A percentile compares a stretch with the other conserved stretches of the same genome.
Evolutionary conservation across 352 stramenopile species (phyloP).

Genomic region (Elongisporangium undulatum): DNA sequence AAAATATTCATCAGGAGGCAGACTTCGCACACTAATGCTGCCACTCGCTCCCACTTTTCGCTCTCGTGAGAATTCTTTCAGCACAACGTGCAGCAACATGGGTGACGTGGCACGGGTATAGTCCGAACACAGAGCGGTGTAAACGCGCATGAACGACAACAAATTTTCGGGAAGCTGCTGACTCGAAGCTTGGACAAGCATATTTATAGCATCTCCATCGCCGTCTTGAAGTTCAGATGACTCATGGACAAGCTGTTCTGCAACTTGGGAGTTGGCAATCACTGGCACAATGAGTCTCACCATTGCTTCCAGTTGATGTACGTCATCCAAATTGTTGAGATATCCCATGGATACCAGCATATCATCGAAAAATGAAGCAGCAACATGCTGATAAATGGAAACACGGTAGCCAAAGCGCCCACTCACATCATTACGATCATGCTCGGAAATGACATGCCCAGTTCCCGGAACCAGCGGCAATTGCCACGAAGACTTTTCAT

Average conservation of each 20-base stretch:
- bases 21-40: background rate
- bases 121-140: conserved; percentile 45
- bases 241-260: conserved; percentile 21
- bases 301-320: conserved; percentile 55
- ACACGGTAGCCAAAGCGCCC: conserved; percentile 7
- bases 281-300: conserved; percentile 54
- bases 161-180: conserved; percentile 32
- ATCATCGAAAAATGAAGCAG: conserved; percentile 53
- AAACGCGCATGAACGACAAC: conserved; percentile 38
- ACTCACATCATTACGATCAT: conserved; percentile 1
- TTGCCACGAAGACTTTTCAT: conserved; percentile 23
- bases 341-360: conserved; percentile 49
- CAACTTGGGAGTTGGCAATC: conserved; percentile 33
- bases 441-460: conserved; percentile 2
- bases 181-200: conserved; percentile 8
- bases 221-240: background rate
- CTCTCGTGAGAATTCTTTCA: conserved; percentile 34
- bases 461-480: conserved; percentile 19
- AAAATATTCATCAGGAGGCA: conserved; percentile 51
- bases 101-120: conserved; percentile 17
- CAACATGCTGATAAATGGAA: conserved; percentile 44
- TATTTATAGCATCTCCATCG: conserved; percentile 3
- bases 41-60: background rate
- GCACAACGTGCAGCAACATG: conserved; percentile 32
- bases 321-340: conserved; percentile 35